Conservation (phyloP, 331 rosid species). For the Quercus tomentella region DNA sequence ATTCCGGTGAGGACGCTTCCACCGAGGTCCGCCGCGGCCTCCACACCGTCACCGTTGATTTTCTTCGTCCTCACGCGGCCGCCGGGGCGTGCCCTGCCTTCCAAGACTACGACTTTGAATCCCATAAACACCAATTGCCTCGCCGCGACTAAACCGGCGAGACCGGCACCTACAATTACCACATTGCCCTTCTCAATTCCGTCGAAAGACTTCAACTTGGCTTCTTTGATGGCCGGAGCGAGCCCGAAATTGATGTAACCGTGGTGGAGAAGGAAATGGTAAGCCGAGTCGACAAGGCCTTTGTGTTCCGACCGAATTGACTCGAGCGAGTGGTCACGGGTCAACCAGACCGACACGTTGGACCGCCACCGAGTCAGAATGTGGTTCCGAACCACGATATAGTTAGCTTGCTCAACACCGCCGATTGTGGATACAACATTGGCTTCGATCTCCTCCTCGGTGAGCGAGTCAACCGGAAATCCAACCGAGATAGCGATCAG, state of each 20-base stretch:
- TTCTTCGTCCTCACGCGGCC: conserved; percentile 85
- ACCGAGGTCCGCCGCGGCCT: conserved; percentile 89
- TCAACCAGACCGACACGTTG: conserved; percentile 68
- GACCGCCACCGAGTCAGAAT: conserved; percentile 75
- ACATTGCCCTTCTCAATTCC: conserved; percentile 58
- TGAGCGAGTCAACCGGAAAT: conserved; percentile 76
- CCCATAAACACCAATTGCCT: conserved; percentile 82
- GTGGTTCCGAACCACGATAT: conserved; percentile 76
- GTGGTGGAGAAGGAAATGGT: conserved; percentile 64
- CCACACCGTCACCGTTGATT: conserved; percentile 52
- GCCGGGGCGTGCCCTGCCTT: conserved; percentile 80
- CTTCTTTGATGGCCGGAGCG: conserved; percentile 59
- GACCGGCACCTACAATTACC: conserved; percentile 76
- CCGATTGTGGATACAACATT: conserved; percentile 71
- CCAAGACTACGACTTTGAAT: conserved; percentile 74
- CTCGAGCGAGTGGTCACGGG: conserved; percentile 54
- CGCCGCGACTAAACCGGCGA: conserved; percentile 82
- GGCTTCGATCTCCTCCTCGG: conserved; percentile 89
- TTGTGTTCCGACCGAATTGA: conserved; percentile 75
- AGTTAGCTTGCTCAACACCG: conserved; percentile 77
- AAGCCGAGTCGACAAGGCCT: conserved; percentile 63
- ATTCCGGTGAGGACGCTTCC: conserved; percentile 94
- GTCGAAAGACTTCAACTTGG: conserved; percentile 47
- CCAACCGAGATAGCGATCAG: conserved; percentile 78
- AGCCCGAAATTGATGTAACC: conserved; percentile 85